These are phyloP conservation scores for Helianthus tuberosus DNA, from an alignment of 129 eudicot species.

Conservation along the genomic window DNA sequence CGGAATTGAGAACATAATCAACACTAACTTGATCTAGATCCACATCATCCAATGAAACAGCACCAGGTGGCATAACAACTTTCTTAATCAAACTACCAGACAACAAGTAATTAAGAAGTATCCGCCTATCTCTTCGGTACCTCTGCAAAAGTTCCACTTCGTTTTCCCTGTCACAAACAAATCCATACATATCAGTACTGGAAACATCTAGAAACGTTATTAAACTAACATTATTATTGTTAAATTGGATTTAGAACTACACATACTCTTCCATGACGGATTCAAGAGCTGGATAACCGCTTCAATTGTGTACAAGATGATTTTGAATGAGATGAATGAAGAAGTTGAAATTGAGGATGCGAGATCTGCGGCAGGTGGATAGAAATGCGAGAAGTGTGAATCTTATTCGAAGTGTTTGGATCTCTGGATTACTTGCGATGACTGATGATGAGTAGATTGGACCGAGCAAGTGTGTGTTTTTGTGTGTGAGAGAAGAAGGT, in stretches of 20 bases:
- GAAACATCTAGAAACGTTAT: background rate
- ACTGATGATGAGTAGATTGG: slow-evolving; percentile 16
- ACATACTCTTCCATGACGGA: slow-evolving; percentile 35
- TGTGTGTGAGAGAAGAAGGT: background rate
- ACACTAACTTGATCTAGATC: slow-evolving; percentile 99
- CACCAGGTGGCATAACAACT: slow-evolving; percentile 98
- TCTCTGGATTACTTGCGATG: slow-evolving; percentile 17
- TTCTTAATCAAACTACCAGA: slow-evolving; percentile 90
- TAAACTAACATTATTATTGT: background rate
- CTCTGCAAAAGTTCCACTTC: slow-evolving; percentile 79
- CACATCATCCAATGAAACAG: slow-evolving; percentile 93
- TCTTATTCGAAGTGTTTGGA: slow-evolving; percentile 23
- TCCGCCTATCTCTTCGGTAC: slow-evolving; percentile 84
- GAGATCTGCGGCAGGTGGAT: slow-evolving; percentile 26
- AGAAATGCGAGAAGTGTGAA: slow-evolving; percentile 24
- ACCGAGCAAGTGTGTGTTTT: slow-evolving; percentile 14
- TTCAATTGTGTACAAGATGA: slow-evolving; percentile 13
- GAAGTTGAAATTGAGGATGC: slow-evolving; percentile 21
- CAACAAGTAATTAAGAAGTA: slow-evolving; percentile 74
- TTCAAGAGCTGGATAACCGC: slow-evolving; percentile 13
- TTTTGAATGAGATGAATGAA: background rate
- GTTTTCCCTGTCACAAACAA: slow-evolving; percentile 60
- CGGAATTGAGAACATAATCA: slow-evolving; percentile 84
- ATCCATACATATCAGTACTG: slow-evolving; percentile 16
- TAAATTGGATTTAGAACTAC: background rate